These are phyloP conservation scores for Caloboletus inedulis DNA, from an alignment of 1,284 basidiomycete species.

Conservation along the genomic window DNA sequence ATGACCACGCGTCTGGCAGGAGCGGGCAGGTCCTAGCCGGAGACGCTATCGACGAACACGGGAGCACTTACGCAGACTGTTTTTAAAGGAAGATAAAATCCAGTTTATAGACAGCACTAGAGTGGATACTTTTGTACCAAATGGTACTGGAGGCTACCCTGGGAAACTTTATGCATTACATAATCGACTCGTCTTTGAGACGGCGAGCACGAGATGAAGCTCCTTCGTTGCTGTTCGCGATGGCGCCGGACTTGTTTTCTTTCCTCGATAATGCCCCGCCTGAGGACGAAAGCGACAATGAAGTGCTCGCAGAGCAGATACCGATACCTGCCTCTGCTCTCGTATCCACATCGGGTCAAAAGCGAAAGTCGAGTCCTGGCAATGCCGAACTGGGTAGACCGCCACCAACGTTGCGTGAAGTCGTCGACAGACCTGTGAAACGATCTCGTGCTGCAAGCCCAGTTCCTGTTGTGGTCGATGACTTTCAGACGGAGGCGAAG, in stretches of 20 bases:
- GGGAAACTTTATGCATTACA: neutral
- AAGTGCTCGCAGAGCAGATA: slow-evolving; percentile 6
- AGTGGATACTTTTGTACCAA: neutral
- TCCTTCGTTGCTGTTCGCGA: slow-evolving; percentile 7
- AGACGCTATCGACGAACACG: no score
- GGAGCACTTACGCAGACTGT: no score
- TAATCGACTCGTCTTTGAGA: neutral
- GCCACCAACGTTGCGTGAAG: slow-evolving; percentile 5
- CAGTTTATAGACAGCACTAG: neutral
- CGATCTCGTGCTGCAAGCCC: slow-evolving; percentile 42
- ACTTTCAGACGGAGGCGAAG: slow-evolving; percentile 87
- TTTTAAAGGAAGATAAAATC: no score
- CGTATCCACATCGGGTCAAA: slow-evolving; percentile 11
- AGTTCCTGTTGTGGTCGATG: slow-evolving; percentile 77
- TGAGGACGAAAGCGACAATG: slow-evolving; percentile 25
- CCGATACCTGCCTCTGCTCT: neutral
- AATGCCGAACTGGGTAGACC: neutral
- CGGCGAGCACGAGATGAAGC: neutral
- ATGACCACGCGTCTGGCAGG: no score
- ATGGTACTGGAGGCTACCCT: no score
- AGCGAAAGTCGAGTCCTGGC: slow-evolving; percentile 23
- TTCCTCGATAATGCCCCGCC: slow-evolving; percentile 23
- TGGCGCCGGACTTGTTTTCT: slow-evolving; percentile 31
- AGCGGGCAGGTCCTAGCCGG: no score
- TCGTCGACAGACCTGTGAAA: slow-evolving; percentile 21